A percentile compares a stretch with the other conserved stretches of the same genome.
Evolutionary conservation across 2,329 filamentous ascomycete species (phyloP).

Genomic region (Aureobasidium mangrovei): DNA sequence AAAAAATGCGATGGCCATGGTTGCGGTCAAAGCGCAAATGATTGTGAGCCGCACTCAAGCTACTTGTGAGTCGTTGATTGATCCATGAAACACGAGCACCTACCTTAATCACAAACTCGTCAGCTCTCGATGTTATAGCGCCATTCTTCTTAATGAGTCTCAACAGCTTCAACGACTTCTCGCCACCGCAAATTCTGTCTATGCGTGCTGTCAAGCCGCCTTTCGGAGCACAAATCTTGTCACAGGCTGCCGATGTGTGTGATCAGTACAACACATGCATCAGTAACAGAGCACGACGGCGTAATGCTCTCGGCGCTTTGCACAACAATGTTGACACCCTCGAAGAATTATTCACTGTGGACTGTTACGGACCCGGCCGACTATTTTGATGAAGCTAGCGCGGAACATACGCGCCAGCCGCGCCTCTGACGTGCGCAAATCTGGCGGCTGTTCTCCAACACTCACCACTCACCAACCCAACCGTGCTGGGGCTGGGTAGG

Average conservation of each 20-base stretch:
- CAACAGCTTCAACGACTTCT: neutral
- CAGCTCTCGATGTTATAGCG: neutral
- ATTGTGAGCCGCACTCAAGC: neutral
- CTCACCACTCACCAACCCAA: neutral
- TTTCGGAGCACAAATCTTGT: neutral
- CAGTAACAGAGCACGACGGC: neutral
- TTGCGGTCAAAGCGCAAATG: slow-evolving; percentile 3
- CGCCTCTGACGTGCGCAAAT: slow-evolving; percentile 9
- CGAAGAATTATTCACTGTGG: too few relatives aligned
- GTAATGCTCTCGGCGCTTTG: too few relatives aligned
- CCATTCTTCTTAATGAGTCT: neutral
- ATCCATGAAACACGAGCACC: slow-evolving; percentile 1
- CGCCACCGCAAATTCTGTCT: slow-evolving; percentile 1
- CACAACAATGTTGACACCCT: too few relatives aligned
- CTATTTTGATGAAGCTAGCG: neutral
- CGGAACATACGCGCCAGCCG: slow-evolving; percentile 3
- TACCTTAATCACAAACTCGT: slow-evolving; percentile 2
- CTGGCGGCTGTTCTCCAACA: slow-evolving; percentile 9
- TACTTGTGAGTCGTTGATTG: neutral
- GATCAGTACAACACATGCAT: slow-evolving; percentile 5
- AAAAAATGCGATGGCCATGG: neutral
- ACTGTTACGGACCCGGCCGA: neutral
- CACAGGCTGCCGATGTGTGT: neutral
- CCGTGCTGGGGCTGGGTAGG: neutral
- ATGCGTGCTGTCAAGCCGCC: neutral